Conservation (phyloP, 352 stramenopile genomes). For the Achlya hypogyna region DNA sequence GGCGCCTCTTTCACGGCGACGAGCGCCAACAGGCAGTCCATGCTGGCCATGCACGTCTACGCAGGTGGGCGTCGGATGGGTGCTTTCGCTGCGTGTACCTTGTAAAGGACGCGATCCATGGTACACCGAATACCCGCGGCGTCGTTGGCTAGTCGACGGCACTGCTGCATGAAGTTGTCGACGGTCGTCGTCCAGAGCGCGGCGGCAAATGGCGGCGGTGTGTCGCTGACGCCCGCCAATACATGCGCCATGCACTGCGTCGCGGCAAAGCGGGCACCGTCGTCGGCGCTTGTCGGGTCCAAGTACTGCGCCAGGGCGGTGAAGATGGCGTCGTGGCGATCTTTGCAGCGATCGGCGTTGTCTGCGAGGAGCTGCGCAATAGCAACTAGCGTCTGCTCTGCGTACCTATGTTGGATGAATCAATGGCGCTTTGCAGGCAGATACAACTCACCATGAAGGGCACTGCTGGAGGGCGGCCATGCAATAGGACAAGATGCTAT, state of each 20-base stretch:
- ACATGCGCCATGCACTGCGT: slow-evolving; percentile 81
- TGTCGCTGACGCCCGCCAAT: slow-evolving; percentile 55
- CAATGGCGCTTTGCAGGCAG: slow-evolving; percentile 62
- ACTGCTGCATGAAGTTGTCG: slow-evolving; percentile 79
- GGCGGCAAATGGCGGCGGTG: slow-evolving; percentile 56
- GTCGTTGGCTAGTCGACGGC: slow-evolving; percentile 33
- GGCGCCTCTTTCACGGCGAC: slow-evolving; percentile 55
- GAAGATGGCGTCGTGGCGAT: slow-evolving; percentile 59
- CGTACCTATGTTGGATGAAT: slow-evolving; percentile 17
- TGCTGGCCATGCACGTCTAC: slow-evolving; percentile 60
- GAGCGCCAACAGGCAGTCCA: slow-evolving; percentile 83
- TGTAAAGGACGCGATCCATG: slow-evolving; percentile 70
- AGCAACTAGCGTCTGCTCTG: slow-evolving; percentile 28
- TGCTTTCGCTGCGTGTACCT: slow-evolving; percentile 25
- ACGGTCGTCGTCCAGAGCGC: slow-evolving; percentile 71
- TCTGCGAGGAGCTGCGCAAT: no score
- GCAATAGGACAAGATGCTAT: slow-evolving; percentile 59
- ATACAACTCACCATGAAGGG: slow-evolving; percentile 31
- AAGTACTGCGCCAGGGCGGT: slow-evolving; percentile 58
- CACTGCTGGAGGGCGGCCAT: slow-evolving; percentile 67
- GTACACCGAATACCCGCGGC: slow-evolving; percentile 31
- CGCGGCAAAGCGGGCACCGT: slow-evolving; percentile 73
- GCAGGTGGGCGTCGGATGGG: no score
- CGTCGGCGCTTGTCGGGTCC: slow-evolving; percentile 67
- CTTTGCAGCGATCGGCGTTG: slow-evolving; percentile 57